phyloP scores from a whole-genome alignment of 805 yeast genomes.

The Yarrowia keelungensis region DNA sequence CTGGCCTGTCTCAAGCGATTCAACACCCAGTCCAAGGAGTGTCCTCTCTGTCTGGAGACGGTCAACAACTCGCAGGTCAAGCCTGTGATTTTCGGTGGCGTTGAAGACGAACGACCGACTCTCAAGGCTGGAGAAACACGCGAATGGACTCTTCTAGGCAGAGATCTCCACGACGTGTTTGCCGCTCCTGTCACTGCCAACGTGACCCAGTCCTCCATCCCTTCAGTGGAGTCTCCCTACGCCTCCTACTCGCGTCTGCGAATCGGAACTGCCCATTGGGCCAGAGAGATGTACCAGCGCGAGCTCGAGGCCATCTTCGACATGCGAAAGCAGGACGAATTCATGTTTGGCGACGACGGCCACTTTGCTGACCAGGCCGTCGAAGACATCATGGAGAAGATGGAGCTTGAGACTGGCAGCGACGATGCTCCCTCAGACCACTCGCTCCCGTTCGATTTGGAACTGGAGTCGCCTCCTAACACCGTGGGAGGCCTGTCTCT shows the following conservation, averaged over 20 bases:
- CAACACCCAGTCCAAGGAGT: slow-evolving; percentile 65
- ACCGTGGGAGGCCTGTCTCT: slow-evolving; percentile 59
- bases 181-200: slow-evolving; percentile 42
- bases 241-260: slow-evolving; percentile 67
- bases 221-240: slow-evolving; percentile 28
- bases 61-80: slow-evolving; percentile 63
- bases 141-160: slow-evolving; percentile 69
- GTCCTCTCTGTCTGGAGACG: slow-evolving; percentile 78
- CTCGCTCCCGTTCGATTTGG: slow-evolving; percentile 43
- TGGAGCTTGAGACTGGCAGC: slow-evolving; percentile 27
- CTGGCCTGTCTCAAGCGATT: slow-evolving; percentile 78
- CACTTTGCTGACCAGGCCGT: slow-evolving; percentile 63
- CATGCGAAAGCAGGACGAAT: slow-evolving; percentile 63
- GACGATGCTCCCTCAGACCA: slow-evolving; percentile 5
- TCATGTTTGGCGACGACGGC: slow-evolving; percentile 66
- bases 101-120: slow-evolving; percentile 59
- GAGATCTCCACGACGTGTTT: slow-evolving; percentile 46
- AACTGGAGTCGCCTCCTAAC: slow-evolving; percentile 66
- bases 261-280: slow-evolving; percentile 65
- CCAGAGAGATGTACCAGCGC: slow-evolving; percentile 59
- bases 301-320: slow-evolving; percentile 64
- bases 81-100: slow-evolving; percentile 64
- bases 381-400: slow-evolving; percentile 57
- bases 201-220: slow-evolving; percentile 12
- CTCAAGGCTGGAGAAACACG: slow-evolving; percentile 65